These are phyloP conservation scores for Porcisia deanei DNA, from an alignment of 208 protist species.

Conservation along the genomic window DNA sequence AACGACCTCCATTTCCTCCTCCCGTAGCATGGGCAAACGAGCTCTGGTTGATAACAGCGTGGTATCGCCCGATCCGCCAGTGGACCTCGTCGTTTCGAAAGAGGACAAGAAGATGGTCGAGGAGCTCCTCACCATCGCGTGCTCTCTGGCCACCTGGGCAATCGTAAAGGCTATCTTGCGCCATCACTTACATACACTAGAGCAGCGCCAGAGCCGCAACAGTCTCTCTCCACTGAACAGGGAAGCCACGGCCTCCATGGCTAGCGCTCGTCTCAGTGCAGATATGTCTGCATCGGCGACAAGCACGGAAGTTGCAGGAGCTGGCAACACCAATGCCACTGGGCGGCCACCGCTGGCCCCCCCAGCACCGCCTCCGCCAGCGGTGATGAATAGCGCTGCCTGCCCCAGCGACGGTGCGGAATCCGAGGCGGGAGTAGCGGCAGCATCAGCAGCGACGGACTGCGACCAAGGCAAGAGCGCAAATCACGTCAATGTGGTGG, in stretches of 20 bases:
- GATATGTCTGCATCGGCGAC: conserved; percentile 3
- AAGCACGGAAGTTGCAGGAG: background rate
- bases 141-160: conserved; percentile 66
- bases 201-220: conserved; percentile 10
- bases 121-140: conserved; percentile 48
- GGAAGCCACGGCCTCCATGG: background rate
- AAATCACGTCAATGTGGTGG: background rate
- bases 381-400: conserved; percentile 11
- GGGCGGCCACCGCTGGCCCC: conserved; percentile 19
- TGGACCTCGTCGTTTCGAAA: conserved; percentile 20
- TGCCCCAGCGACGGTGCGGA: background rate
- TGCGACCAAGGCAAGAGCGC: background rate
- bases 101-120: conserved; percentile 45
- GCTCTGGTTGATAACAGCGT: conserved; percentile 16
- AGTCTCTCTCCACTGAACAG: background rate
- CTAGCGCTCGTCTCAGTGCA: background rate
- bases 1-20: conserved; percentile 4
- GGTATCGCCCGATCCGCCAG: conserved; percentile 5
- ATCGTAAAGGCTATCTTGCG: conserved; percentile 60
- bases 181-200: conserved; percentile 40
- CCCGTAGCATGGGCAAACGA: conserved; percentile 18
- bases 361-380: conserved; percentile 4
- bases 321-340: conserved; percentile 6
- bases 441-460: background rate
- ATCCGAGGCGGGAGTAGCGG: background rate